A percentile compares a stretch with the other conserved stretches of the same genome.
Conservation (phyloP, 2,329 filamentous ascomycete genomes). For the Paracorniculantispora psalliotae region DNA sequence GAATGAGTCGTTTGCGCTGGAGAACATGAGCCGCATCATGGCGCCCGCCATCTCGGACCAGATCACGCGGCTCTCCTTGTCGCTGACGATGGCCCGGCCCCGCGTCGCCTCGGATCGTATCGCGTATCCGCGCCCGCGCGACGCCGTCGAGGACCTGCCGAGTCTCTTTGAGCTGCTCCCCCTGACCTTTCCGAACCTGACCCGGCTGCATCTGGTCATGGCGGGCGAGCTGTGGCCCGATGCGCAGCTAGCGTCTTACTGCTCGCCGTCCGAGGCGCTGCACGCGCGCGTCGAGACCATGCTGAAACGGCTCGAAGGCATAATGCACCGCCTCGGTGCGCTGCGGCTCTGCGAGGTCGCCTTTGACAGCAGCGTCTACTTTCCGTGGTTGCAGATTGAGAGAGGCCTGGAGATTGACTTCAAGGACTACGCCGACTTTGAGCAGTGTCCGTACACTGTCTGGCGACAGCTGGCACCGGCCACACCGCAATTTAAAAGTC, state of each 20-base stretch:
- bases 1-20: constrained; percentile 7
- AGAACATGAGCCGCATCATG: background rate
- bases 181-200: background rate
- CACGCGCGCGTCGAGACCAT: background rate
- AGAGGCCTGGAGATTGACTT: background rate
- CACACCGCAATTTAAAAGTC: no score
- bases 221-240: constrained; percentile 7
- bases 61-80: constrained; percentile 5
- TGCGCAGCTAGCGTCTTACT: background rate
- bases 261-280: background rate
- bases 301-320: background rate
- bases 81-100: background rate
- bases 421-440: constrained; percentile 6
- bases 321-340: background rate
- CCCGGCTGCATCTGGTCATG: constrained; percentile 2
- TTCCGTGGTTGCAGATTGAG: constrained; percentile 12
- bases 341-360: constrained; percentile 3
- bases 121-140: constrained; percentile 6
- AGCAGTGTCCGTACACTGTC: constrained; percentile 4
- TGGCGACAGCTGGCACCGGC: background rate
- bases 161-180: background rate
- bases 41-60: background rate
- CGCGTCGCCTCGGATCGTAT: background rate
- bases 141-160: constrained; percentile 2
- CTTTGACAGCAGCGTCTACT: constrained; percentile 9